Evolutionary conservation across 306 rosid species (phyloP), one percentile per base, ranked within the genome.

Genomic region (Rosa rugosa): DNA sequence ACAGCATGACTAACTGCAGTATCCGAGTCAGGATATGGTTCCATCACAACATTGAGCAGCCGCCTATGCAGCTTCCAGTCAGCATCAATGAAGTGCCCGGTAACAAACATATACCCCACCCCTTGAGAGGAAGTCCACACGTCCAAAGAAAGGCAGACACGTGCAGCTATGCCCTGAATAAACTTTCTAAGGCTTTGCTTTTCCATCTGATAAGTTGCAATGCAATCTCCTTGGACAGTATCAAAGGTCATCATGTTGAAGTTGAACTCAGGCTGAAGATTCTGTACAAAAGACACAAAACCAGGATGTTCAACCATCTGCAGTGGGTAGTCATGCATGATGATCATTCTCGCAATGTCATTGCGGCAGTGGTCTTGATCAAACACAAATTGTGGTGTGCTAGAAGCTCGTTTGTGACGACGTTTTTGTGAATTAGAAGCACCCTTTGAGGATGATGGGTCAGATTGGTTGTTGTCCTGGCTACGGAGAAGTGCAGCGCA

Each of bases 261-360:
- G 71, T 67, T 40, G 27, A 67, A 93, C 71, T 83, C 90, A 23
- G 99, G 99, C 88, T 93, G 96, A 76, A 95, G 97, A 84, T 87
- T 90, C 82, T 85, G 91, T 44, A 89, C 93, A 81, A 95, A 95
- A 72, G 97, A 84, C 77, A 91, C 82, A 89, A 95, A 92, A 64
- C 99, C 98, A 1, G 91, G 92, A 78, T 95, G 97, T 79, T 95
- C 98, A 66, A 95, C 98, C 91, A 95, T 91, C 83, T 95, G 98
- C 73, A 95, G 93, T 41, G 98, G 99, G 85, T 90, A 95, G 77
- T 93, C 97, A 40, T 95, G 99, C 98, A 91, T 95, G 73, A 95
- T 93, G 64, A 93, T 91, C 99, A 95, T 95, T 81, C 91, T 91
- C 69, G 96, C 90, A 87, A 95, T 91, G 80, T 95, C 96, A 77